Evolutionary conservation across 345 rosid species (phyloP).

Genomic region (Salix viminalis): DNA sequence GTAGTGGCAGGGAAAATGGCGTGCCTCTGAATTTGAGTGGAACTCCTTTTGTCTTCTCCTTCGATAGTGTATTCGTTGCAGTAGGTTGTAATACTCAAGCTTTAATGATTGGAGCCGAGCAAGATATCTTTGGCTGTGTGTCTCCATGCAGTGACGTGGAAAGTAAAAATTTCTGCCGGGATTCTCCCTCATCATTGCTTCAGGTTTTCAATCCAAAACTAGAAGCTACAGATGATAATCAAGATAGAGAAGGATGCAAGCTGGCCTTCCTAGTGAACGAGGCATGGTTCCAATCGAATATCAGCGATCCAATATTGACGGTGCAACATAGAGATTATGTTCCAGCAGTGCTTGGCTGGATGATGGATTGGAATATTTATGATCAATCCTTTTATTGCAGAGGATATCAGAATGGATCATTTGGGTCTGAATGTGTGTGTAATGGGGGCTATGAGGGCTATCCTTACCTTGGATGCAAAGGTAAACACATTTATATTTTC

Average conservation of each 20-base stretch:
- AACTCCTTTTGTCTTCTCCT: slow-evolving; percentile 5
- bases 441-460: accelerated
- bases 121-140: not conserved
- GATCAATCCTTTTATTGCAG: too few relatives aligned
- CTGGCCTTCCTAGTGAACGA: not conserved
- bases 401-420: accelerated
- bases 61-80: not conserved
- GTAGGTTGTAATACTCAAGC: slow-evolving; percentile 9
- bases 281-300: not conserved
- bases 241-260: not conserved
- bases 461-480: not conserved
- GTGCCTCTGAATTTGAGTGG: not conserved
- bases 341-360: not conserved
- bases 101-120: not conserved
- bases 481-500: not conserved
- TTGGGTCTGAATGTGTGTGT: not conserved
- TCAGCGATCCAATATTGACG: not conserved
- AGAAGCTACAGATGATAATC: not conserved
- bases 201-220: not conserved
- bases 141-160: not conserved
- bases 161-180: not conserved
- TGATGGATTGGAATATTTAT: not conserved
- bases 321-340: not conserved
- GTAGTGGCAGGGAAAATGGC: too few relatives aligned
- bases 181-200: not conserved